Evolutionary conservation across 1,139 yeast species (phyloP), one percentile per base, ranked within the genome.

Genomic region (Scheffersomyces cryptocercus): DNA sequence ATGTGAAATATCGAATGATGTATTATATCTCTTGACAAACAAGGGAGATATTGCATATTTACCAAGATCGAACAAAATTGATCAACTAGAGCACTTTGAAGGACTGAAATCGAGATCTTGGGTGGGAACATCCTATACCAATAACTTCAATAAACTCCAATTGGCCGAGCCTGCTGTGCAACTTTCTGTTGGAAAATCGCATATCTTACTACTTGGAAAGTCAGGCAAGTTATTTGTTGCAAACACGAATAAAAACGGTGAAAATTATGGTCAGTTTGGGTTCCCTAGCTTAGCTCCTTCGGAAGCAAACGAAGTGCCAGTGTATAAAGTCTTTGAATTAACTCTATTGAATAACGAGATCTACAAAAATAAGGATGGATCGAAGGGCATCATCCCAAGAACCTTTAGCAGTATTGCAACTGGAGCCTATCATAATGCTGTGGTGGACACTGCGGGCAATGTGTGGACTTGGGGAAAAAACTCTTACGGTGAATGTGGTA

Each of bases 391-490:
- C 3, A 46, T 40, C 26, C 72, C 75, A 3, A 72, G 91, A 42
- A 51, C 53, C 3, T 81, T 88, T 46, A 65, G 61, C 6, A 71
- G 79, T 52, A 76, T 91, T 39, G 88, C 95, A 1, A 70, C 86
- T 43, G 98, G 98, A 2, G 74, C 75, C 40, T 75, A 71, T 59
- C 96, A 89, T 65, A 81, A 89, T 7, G 59, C 90, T 28, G 95
- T 82, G 1, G 62, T 78, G 28, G 93, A 88, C 52, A 55, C 68
- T 2, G 59, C 71, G 20, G 95, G 93, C 12, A 73, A 75, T 45
- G 68, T 89, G 13, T 87, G 85, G 80, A 78, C 90, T 1, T 91
- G 95, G 81, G 99, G 99, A 28, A 80, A 80, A 47, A 93, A 93
- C 61, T 70, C 79, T 2, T 79, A 68, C 59, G 98, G 99, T 20